These are phyloP conservation scores for Taphrina flavorubra DNA, from an alignment of 1,139 yeast genomes.

Conservation along the genomic window DNA sequence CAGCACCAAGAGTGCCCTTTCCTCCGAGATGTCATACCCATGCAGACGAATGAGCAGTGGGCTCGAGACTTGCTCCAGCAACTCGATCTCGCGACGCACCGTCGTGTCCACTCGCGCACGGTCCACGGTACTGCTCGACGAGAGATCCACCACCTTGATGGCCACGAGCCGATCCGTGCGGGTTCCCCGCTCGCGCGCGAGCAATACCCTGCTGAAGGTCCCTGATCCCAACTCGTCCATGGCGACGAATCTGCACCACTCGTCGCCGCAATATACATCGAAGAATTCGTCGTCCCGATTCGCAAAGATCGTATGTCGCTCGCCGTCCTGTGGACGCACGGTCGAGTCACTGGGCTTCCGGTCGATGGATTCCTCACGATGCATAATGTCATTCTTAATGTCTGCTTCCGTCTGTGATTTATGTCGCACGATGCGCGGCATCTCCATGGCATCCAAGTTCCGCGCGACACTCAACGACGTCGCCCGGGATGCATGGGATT, in stretches of 20 bases:
- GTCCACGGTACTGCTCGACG: constrained; percentile 50
- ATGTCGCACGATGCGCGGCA: constrained; percentile 27
- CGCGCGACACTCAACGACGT: constrained; percentile 15
- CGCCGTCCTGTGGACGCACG: neutral
- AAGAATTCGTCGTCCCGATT: constrained; percentile 7
- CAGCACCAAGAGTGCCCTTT: constrained; percentile 61
- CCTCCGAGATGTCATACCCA: constrained; percentile 49
- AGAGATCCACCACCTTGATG: constrained; percentile 52
- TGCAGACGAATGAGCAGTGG: constrained; percentile 57
- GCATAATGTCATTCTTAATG: neutral
- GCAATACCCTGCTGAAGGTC: constrained; percentile 54
- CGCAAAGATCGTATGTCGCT: neutral
- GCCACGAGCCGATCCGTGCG: constrained; percentile 52
- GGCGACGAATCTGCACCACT: constrained; percentile 5
- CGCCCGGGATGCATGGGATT: neutral
- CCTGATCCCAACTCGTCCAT: constrained; percentile 52
- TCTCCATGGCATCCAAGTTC: constrained; percentile 9
- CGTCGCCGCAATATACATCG: neutral
- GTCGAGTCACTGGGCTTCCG: neutral
- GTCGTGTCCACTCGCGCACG: constrained; percentile 69
- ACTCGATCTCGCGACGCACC: constrained; percentile 73
- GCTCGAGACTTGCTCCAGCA: constrained; percentile 55
- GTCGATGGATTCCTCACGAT: neutral
- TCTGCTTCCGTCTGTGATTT: constrained; percentile 18
- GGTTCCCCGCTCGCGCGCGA: constrained; percentile 53